Conservation (phyloP, 2,329 filamentous ascomycete genomes). For the Thelonectria olida region DNA sequence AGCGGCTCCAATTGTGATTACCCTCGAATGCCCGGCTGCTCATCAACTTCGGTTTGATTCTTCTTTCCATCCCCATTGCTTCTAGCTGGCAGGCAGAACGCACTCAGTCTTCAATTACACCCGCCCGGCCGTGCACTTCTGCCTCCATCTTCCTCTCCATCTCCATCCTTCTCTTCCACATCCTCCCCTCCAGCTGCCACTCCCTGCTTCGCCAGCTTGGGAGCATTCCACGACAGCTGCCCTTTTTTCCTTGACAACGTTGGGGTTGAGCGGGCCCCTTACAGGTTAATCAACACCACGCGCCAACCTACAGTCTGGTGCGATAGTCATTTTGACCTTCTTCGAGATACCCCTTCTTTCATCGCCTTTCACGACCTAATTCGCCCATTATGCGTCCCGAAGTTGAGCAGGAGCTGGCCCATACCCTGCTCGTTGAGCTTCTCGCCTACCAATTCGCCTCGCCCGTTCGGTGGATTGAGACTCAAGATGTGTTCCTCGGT, state of each 20-base stretch:
- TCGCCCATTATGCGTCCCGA: conserved; percentile 86
- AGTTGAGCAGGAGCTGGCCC: conserved; percentile 98
- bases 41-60: conserved; percentile 26
- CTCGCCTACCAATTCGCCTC: conserved; percentile 99
- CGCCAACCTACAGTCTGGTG: conserved; percentile 35
- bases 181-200: conserved; percentile 37
- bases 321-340: conserved; percentile 39
- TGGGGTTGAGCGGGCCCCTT: conserved; percentile 40
- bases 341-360: conserved; percentile 44
- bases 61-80: conserved; percentile 37
- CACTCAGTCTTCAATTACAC: conserved; percentile 38
- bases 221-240: conserved; percentile 38
- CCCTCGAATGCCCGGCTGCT: conserved; percentile 24
- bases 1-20: conserved; percentile 42
- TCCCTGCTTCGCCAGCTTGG: conserved; percentile 34
- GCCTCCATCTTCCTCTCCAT: conserved; percentile 32
- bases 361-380: conserved; percentile 37
- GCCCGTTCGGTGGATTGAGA: conserved; percentile 99
- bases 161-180: conserved; percentile 26
- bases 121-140: conserved; percentile 36
- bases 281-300: conserved; percentile 34
- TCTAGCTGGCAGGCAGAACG: conserved; percentile 41
- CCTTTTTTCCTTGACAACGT: conserved; percentile 27
- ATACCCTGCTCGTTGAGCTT: conserved; percentile 97
- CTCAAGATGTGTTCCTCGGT: conserved; percentile 98